These are phyloP conservation scores for Aspergillus fumigatus DNA, from an alignment of 2,329 filamentous ascomycete genomes.

Conservation along the genomic window DNA sequence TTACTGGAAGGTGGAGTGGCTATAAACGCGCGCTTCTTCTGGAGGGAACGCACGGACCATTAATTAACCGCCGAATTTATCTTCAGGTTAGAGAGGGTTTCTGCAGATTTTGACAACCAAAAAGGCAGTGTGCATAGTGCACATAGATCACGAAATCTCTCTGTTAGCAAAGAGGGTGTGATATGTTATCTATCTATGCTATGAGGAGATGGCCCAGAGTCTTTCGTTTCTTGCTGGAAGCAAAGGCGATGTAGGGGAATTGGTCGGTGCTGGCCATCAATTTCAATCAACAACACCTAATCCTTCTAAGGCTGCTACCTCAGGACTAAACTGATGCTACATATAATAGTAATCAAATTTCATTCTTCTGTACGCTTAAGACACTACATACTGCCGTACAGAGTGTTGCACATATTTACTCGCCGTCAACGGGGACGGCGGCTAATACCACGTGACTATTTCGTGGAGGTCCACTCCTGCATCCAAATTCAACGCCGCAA, in stretches of 20 bases:
- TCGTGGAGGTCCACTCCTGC: background rate
- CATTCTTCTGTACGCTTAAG: background rate
- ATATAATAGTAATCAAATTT: background rate
- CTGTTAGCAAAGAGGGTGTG: background rate
- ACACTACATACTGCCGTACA: background rate
- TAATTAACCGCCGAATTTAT: background rate
- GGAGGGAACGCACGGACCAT: conserved; percentile 13
- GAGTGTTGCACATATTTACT: background rate
- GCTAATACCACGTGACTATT: background rate
- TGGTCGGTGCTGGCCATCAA: background rate
- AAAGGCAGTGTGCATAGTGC: background rate
- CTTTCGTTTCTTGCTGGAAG: background rate
- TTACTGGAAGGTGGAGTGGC: conserved; percentile 26
- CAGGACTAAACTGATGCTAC: background rate
- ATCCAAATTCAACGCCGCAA: conserved; percentile 10
- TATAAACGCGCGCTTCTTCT: conserved; percentile 19
- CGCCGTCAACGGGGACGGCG: background rate
- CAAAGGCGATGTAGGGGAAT: background rate
- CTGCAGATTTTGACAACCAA: background rate
- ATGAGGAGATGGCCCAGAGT: background rate
- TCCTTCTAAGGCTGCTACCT: background rate
- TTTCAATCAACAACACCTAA: background rate
- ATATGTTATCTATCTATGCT: background rate
- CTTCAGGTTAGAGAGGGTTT: background rate
- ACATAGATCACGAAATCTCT: background rate